Evolutionary conservation across 176 grass and related monocot species (phyloP).

Genomic region (Eleusine coracana): DNA sequence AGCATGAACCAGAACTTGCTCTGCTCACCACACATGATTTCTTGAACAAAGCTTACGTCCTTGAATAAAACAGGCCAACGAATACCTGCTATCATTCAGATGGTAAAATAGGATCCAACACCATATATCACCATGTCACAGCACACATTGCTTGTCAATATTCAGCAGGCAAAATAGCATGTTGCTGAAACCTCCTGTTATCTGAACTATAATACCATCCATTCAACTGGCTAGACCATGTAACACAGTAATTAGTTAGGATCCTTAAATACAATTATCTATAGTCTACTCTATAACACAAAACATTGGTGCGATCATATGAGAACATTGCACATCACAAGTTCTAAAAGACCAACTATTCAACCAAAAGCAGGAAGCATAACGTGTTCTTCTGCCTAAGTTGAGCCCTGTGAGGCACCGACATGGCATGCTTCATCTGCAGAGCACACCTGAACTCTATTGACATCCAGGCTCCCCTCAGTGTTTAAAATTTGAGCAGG

Average conservation of each 20-base stretch:
- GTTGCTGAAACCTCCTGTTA: not conserved
- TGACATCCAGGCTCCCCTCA: not conserved
- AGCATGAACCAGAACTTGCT: not conserved
- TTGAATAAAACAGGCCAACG: not conserved
- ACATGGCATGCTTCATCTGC: constrained; percentile 1
- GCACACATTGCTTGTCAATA: not conserved
- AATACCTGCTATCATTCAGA: not conserved
- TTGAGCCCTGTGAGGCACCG: not conserved
- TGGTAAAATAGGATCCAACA: not conserved
- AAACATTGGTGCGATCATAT: not conserved
- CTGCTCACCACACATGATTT: not conserved
- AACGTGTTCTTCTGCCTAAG: not conserved
- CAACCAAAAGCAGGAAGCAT: constrained; percentile 9
- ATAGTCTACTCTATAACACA: not conserved
- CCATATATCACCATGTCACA: not conserved
- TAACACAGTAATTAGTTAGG: not conserved
- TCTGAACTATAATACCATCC: constrained; percentile 1
- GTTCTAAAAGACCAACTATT: not conserved
- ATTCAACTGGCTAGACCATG: not conserved
- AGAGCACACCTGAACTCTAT: not conserved
- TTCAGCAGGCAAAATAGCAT: not conserved
- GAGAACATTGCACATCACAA: not conserved
- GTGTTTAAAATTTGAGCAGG: not conserved
- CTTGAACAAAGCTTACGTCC: not conserved
- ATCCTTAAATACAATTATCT: constrained; percentile 5